Base-by-base conservation (phyloP, 202 grass and related monocot genomes). In the Digitaria exilis region DNA sequence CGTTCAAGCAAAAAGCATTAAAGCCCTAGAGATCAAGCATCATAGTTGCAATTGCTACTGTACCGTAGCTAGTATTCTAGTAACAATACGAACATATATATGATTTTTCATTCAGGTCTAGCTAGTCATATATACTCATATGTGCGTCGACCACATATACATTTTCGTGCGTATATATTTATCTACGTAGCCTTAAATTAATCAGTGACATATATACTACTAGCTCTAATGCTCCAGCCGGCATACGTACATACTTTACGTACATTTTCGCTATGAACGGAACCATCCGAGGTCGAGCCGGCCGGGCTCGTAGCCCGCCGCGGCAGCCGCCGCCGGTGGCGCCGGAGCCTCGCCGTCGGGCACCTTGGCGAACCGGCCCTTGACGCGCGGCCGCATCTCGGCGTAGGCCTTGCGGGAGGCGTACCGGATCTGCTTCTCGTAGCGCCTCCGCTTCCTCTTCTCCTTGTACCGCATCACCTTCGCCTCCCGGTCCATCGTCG, bases 391-490 rank as follows among this genome's bases (percentile, higher is more conserved):
- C 70, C 96, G 87, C 96, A 94, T 90, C 84, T 98, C 96, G 19
- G 96, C 93, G 49, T 98, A 98, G 65, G 96, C 93, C 87, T 98
- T 98, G 80, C 96, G 85, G 2, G 93, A 95, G 9, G 96, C 96
- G 26, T 98, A 98, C 12, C 96, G 92, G 67, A 98, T 92, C 82
- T 98, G 91, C 84, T 98, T 98, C 91, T 96, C 93, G 59, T 96
- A 96, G 13, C 89, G 90, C 68, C 96, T 80, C 77, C 85, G 84
- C 83, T 95, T 95, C 66, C 92, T 83, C 80, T 98, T 98, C 80
- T 98, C 96, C 78, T 95, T 98, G 93, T 98, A 98, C 65, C 96
- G 78, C 93, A 93, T 87, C 73, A 98, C 78, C 82, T 90, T 95
- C 28, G 93, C 96, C 84, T 98, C 96, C 78, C 96, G 87, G 51